Evolutionary conservation across 1,139 yeast genomes (phyloP).

Genomic region (Blastobotrys niveus): DNA sequence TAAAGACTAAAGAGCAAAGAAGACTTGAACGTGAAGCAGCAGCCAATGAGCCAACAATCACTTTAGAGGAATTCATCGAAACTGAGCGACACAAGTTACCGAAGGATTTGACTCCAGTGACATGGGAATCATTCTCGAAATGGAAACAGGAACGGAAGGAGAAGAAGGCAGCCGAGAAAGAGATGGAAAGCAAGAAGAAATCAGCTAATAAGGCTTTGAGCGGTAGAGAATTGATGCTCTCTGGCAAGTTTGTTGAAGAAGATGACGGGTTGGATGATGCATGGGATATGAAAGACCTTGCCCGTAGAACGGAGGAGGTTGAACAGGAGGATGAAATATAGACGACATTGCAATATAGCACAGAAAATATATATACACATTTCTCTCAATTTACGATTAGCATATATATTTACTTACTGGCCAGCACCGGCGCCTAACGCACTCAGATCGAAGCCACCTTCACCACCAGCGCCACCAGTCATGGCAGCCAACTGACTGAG

Average conservation of each 20-base stretch:
- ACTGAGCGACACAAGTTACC: conserved; percentile 87
- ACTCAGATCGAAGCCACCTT: conserved; percentile 27
- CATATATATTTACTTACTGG: no score
- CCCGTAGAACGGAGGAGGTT: conserved; percentile 30
- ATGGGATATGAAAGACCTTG: conserved; percentile 37
- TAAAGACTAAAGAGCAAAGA: conserved; percentile 95
- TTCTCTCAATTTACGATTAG: neutral
- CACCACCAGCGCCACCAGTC: conserved; percentile 30
- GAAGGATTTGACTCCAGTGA: conserved; percentile 77
- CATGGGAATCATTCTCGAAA: conserved; percentile 68
- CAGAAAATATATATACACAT: neutral
- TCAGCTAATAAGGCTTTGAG: conserved; percentile 41
- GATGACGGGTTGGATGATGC: conserved; percentile 55
- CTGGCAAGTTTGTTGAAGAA: conserved; percentile 51
- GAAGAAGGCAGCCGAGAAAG: conserved; percentile 51
- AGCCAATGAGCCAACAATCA: conserved; percentile 82
- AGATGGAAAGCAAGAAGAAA: conserved; percentile 42
- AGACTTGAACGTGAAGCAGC: conserved; percentile 80
- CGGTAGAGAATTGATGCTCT: conserved; percentile 77
- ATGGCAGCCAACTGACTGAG: conserved; percentile 16
- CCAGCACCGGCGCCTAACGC: no score
- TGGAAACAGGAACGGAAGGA: conserved; percentile 77
- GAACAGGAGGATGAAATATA: conserved; percentile 6
- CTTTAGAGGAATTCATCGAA: conserved; percentile 93
- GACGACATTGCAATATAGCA: neutral